Base-by-base conservation (phyloP, 345 rosid species). In the Bruguiera parviflora region DNA sequence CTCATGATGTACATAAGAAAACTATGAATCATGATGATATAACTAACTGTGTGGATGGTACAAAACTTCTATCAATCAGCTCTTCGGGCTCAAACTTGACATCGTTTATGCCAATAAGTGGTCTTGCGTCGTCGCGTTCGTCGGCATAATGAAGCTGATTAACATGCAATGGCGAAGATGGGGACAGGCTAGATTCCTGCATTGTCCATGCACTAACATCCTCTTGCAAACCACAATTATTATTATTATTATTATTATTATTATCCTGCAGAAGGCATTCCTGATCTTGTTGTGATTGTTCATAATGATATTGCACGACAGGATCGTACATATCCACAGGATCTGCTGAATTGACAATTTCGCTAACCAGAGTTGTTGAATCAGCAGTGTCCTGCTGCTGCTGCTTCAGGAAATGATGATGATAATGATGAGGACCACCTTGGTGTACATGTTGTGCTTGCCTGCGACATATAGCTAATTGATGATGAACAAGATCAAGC, bases 401-500 rank as follows among this genome's bases (percentile, higher is more conserved):
- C 49, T 43, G 47, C 16, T 39, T 25, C 4, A 58, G 75, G 27
- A 72, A 64, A 1, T 64, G 47, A 43, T 43, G 43, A 37, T 37
- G 39, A 4, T 32, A 9, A 37, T 37, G 49, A 43, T 13, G 49
- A 43, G 3, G 18, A 3, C 49, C 18, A 43, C 49, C 49, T 43
- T 43, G 69, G 4, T 9, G 16, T 16, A 35, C 58, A 2, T 72
- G 75, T 7, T 66, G 71, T 1, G 33, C 21, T 10, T 73, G 76
- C 6, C 71, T 49, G 4, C 72, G 76, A 25, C 68, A 63, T 4
- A 71, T 24, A 9, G 89, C 90, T 1, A 94, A 62, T 53, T 91
- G 98, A 18, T 92, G 91, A 64, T 83, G 89, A 71, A 94, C 95
- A n/a, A 89, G 64, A 25, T 88, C 93, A 8, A 92, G 88, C 73